A percentile compares a stretch with the other conserved stretches of the same genome.
phyloP scores from a whole-genome alignment of 805 yeast genomes.

The Pichia rugopelliculosa region DNA sequence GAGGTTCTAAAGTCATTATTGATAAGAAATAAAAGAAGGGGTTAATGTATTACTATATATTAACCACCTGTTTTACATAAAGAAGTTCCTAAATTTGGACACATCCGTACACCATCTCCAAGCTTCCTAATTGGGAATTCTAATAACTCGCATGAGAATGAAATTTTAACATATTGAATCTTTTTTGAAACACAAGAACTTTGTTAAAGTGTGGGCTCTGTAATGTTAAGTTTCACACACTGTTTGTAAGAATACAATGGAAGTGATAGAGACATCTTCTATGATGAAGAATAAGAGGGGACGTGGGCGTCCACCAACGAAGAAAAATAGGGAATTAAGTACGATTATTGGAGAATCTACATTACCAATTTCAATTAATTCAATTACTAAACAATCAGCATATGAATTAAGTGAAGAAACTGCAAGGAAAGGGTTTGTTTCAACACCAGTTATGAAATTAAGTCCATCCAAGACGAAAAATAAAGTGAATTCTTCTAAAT shows the following conservation, averaged over 20 bases:
- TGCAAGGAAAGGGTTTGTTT: conserved; percentile 23
- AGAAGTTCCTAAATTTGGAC: no score
- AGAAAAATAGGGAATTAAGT: conserved; percentile 13
- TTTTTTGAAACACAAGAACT: not conserved
- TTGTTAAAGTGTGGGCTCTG: not conserved
- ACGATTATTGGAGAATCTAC: conserved; percentile 22
- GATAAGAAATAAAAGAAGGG: no score
- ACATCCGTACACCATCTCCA: conserved; percentile 1
- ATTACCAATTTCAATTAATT: conserved; percentile 16
- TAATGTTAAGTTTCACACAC: no score
- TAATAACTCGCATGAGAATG: not conserved
- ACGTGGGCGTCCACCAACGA: conserved; percentile 27
- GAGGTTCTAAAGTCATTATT: not conserved
- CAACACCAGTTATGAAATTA: conserved; percentile 29
- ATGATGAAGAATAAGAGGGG: conserved; percentile 23
- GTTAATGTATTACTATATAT: no score
- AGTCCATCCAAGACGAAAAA: conserved; percentile 15
- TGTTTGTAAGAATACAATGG: no score
- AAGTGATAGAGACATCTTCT: not conserved
- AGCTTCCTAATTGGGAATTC: conserved; percentile 1
- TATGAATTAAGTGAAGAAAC: conserved; percentile 25
- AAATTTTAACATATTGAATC: not conserved
- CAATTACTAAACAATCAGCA: conserved; percentile 16
- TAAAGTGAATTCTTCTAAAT: not conserved
- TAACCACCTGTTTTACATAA: no score